phyloP scores from a whole-genome alignment of 2,329 filamentous ascomycete species.

The Karstenula rhodostoma region DNA sequence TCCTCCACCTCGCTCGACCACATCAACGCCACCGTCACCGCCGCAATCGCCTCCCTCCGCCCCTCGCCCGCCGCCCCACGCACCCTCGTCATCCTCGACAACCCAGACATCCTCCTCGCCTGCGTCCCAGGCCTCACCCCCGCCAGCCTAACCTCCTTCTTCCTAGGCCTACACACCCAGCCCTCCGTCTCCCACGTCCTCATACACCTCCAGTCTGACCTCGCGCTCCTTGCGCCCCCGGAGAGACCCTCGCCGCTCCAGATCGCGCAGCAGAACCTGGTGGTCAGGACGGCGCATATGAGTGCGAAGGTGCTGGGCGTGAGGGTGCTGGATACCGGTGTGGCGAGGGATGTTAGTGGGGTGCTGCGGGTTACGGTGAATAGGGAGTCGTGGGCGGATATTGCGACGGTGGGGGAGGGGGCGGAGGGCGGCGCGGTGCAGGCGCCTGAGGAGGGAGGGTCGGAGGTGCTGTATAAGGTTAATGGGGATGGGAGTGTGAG shows the following conservation, averaged over 20 bases:
- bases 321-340: constrained; percentile 82
- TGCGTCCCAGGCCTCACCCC: constrained; percentile 34
- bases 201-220: constrained; percentile 74
- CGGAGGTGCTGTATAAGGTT: constrained; percentile 82
- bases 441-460: background rate
- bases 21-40: constrained; percentile 34
- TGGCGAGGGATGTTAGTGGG: constrained; percentile 89
- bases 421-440: constrained; percentile 15
- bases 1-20: constrained; percentile 36
- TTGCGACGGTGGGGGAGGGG: constrained; percentile 37
- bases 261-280: constrained; percentile 58
- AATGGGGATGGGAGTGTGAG: constrained; percentile 79
- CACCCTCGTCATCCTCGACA: constrained; percentile 55
- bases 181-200: constrained; percentile 72
- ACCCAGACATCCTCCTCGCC: constrained; percentile 54
- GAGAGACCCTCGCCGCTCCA: constrained; percentile 53
- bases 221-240: constrained; percentile 69
- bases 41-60: constrained; percentile 30
- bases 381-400: constrained; percentile 38
- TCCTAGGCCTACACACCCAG: constrained; percentile 38
- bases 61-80: constrained; percentile 27
- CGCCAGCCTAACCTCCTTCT: constrained; percentile 29
- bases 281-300: constrained; percentile 76
- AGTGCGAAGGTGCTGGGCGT: constrained; percentile 76
- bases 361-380: constrained; percentile 76